A percentile compares a stretch with the other conserved stretches of the same genome.
Evolutionary conservation across 2,329 filamentous ascomycete genomes (phyloP).

Genomic region (Tolypocladium inflatum): DNA sequence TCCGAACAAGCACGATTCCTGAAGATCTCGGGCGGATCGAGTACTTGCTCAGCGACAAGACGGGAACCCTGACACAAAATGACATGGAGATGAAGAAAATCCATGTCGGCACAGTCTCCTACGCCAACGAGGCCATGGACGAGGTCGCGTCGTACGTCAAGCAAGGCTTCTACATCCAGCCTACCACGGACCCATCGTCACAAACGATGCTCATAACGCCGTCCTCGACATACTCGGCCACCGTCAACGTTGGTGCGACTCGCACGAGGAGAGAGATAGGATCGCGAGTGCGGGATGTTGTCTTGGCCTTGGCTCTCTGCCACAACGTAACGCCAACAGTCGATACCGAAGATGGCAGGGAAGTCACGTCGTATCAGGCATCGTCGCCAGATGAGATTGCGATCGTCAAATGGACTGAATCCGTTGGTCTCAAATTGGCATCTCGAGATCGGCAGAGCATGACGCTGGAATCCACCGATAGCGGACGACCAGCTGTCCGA

Average conservation of each 20-base stretch:
- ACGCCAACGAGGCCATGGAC: conserved; percentile 98
- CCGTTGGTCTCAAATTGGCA: conserved; percentile 74
- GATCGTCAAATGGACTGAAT: conserved; percentile 92
- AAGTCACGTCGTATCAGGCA: conserved; percentile 82
- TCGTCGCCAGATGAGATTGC: conserved; percentile 97
- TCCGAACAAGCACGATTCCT: conserved; percentile 93
- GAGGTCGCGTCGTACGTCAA: conserved; percentile 81
- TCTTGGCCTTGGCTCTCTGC: conserved; percentile 84
- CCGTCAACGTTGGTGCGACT: conserved; percentile 55
- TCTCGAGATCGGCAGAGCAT: conserved; percentile 85
- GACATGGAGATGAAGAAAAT: conserved; percentile 99
- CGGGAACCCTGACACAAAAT: conserved; percentile 94
- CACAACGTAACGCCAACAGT: conserved; percentile 86
- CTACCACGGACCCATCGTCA: conserved; percentile 33
- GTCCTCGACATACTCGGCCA: conserved; percentile 58
- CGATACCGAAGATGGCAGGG: conserved; percentile 71
- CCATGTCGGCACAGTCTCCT: conserved; percentile 94
- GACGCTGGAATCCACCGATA: conserved; percentile 67
- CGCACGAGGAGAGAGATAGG: conserved; percentile 89
- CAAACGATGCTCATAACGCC: conserved; percentile 58
- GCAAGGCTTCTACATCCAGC: conserved; percentile 63
- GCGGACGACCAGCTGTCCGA: conserved; percentile 64
- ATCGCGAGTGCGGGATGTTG: conserved; percentile 82
- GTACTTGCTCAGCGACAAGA: conserved; percentile 94
- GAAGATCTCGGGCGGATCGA: conserved; percentile 94